Percentiles rank a stretch among this genome's conserved stretches.
Evolutionary conservation across 805 yeast genomes (phyloP).

Genomic region (Cyberlindnera misumaiensis): DNA sequence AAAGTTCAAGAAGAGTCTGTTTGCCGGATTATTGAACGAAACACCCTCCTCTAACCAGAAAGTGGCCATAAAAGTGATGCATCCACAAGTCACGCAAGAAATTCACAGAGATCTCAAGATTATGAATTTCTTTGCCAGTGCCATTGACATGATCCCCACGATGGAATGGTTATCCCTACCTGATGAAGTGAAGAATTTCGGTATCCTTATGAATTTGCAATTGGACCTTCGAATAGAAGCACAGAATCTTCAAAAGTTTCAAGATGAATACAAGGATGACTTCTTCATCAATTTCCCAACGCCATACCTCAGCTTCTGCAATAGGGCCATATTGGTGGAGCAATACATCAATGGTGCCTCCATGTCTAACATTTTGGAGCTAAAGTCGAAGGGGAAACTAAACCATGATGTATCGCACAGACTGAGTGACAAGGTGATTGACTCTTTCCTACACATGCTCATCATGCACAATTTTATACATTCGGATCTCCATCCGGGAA

Average conservation of each 20-base stretch:
- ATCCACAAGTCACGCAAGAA: conserved; percentile 71
- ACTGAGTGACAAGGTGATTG: conserved; percentile 75
- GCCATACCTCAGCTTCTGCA: conserved; percentile 59
- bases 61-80: conserved; percentile 90
- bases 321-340: conserved; percentile 73
- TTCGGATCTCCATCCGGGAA: conserved; percentile 96
- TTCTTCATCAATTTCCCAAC: conserved; percentile 72
- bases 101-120: conserved; percentile 78
- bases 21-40: conserved; percentile 8
- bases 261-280: conserved; percentile 53
- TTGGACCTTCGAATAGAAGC: conserved; percentile 89
- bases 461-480: conserved; percentile 91
- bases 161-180: conserved; percentile 98
- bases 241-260: conserved; percentile 65
- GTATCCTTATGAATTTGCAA: conserved; percentile 80
- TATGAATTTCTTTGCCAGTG: conserved; percentile 72
- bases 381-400: conserved; percentile 25
- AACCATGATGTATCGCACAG: conserved; percentile 55
- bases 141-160: conserved; percentile 72
- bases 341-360: conserved; percentile 81
- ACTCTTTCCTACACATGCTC: conserved; percentile 89
- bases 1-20: conserved; percentile 20
- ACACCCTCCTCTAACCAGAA: conserved; percentile 36
- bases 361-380: conserved; percentile 58
- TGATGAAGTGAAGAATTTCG: conserved; percentile 86